Evolutionary conservation across 2,329 filamentous ascomycete genomes (phyloP), one percentile per base, ranked within the genome.

Genomic region (Colletotrichum somersetense): DNA sequence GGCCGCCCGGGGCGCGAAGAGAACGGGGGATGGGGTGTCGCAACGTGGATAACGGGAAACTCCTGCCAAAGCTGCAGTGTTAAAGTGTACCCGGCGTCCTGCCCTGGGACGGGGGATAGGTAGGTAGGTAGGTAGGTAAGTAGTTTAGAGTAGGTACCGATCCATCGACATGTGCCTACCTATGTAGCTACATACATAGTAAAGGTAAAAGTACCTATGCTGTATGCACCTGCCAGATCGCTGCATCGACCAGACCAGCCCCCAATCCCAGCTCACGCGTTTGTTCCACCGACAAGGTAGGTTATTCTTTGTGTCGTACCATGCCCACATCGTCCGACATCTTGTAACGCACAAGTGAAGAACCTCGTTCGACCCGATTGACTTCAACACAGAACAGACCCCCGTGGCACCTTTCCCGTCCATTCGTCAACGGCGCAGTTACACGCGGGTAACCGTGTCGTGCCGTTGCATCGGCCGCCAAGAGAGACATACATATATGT

Each of bases 371-470:
- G 46, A 53, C 20, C 62, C 50, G 56, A 56, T 64, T 50, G 62
- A 55, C 62, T 2, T 46, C 50, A 44, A 64, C 62, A 64, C 62
- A 35, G 50, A 30, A 64, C 62, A 35, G 50, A 30, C 62, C 46
- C 50, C 62, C 50, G 50, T 56, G 62, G 50, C 50, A 16, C 53
- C 35, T 20, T 44, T 44, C 50, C 26, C 44, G 23, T 63, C 68
- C 65, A 71, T 69, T 72, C 66, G 66, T 63, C 59, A 72, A 55
- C 53, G 66, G 46, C 53, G 16, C 42, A 55, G 33, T 42, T 53
- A 69, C 66, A 72, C 65, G 66, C 66, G 66, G 63, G 46, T 40
- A 38, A 50, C 53, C 44, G 59, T 66, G 53, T 72, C 58, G 46
- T 69, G 63, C 55, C 33, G 61, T 63, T 40, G 59, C 58, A 72